Percentiles rank a stretch among this genome's conserved stretches.
Conservation (phyloP, 805 yeast species). For the Ogataea ganodermae region DNA sequence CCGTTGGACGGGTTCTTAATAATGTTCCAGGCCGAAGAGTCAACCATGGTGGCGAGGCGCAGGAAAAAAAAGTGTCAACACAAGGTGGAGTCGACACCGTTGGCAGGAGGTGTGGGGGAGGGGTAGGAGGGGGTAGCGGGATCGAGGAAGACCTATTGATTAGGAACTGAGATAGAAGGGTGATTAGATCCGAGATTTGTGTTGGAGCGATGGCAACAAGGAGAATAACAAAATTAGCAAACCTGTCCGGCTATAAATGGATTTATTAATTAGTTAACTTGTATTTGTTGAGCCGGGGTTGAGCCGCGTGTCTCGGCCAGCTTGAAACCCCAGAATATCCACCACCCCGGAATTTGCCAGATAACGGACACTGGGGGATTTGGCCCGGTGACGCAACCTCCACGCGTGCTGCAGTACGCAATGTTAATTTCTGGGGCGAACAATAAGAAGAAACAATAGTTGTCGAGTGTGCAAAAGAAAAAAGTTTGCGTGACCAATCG, state of each 20-base stretch:
- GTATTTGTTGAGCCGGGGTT: not conserved
- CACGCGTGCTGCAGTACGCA: conserved; percentile 1
- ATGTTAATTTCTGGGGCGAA: conserved; percentile 16
- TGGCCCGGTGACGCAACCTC: conserved; percentile 3
- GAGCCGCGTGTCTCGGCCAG: not conserved
- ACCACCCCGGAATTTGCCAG: conserved; percentile 7
- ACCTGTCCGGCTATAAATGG: not conserved
- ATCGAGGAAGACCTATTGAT: not conserved
- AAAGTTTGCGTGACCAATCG: conserved; percentile 17
- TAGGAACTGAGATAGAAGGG: not conserved
- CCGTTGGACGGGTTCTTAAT: conserved; percentile 40
- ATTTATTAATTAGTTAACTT: not conserved
- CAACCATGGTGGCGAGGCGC: not conserved
- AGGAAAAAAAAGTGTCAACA: conserved; percentile 6
- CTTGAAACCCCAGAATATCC: not conserved
- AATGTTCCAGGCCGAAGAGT: conserved; percentile 31
- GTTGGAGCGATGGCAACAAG: too few relatives aligned
- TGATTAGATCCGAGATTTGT: too few relatives aligned
- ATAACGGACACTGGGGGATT: conserved; percentile 1
- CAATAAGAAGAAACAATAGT: conserved; percentile 10
- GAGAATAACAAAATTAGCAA: too few relatives aligned
- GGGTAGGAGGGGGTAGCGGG: not conserved
- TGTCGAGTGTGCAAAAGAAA: not conserved
- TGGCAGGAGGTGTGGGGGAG: not conserved
- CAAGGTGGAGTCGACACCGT: conserved; percentile 9